Percentiles rank a stretch among this genome's conserved stretches.
Evolutionary conservation across 164 flowering plant species (phyloP).

Genomic region (Nymphaea colorata): DNA sequence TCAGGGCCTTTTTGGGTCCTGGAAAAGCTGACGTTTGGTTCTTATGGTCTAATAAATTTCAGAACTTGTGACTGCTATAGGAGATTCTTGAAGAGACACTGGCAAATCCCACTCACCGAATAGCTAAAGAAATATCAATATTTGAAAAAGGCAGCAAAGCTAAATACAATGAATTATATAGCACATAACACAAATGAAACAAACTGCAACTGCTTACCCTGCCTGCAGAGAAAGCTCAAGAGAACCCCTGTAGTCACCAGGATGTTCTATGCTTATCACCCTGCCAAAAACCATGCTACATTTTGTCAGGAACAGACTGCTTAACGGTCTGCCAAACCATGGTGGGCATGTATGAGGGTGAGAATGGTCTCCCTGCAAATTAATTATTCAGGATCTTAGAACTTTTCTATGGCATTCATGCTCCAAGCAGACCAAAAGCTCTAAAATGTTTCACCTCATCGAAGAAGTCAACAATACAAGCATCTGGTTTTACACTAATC

Average conservation of each 20-base stretch:
- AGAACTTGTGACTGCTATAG: neutral
- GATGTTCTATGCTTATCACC: slow-evolving; percentile 42
- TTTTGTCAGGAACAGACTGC: slow-evolving; percentile 55
- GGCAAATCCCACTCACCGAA: neutral
- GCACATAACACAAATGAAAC: too few species aligned
- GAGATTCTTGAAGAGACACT: neutral
- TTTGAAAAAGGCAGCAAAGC: too few species aligned
- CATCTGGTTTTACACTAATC: slow-evolving; percentile 47
- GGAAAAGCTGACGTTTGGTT: too few species aligned
- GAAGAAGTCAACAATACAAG: slow-evolving; percentile 57
- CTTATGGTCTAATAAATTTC: neutral
- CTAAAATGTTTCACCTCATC: slow-evolving; percentile 38
- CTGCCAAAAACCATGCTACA: slow-evolving; percentile 79
- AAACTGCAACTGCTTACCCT: slow-evolving; percentile 35
- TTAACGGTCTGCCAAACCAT: slow-evolving; percentile 70
- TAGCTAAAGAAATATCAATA: neutral
- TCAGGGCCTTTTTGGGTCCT: too few species aligned
- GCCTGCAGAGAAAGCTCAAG: slow-evolving; percentile 60
- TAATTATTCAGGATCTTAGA: neutral
- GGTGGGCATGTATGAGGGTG: slow-evolving; percentile 59
- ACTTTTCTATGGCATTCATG: neutral
- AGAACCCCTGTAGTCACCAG: slow-evolving; percentile 72
- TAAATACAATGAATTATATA: too few species aligned
- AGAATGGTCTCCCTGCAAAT: slow-evolving; percentile 73
- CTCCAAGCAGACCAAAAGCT: too few species aligned